A percentile compares a stretch with the other conserved stretches of the same genome.
Evolutionary conservation across 108 stramenopile species (phyloP).

Genomic region (Nitzschia sp.): DNA sequence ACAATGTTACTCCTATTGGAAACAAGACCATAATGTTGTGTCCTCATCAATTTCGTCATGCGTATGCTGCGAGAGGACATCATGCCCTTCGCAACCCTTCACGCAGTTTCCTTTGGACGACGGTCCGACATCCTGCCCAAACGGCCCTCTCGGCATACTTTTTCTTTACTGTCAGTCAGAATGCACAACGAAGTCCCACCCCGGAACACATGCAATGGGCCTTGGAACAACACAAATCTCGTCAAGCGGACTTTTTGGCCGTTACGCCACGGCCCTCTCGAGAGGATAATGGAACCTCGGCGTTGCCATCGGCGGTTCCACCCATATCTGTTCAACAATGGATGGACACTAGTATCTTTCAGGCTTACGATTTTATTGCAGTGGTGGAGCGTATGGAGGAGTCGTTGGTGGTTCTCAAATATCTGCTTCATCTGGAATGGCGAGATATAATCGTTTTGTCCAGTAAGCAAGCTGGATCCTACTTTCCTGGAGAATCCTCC

Average conservation of each 20-base stretch:
- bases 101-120: slow-evolving; percentile 40
- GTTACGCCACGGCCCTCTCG: not conserved
- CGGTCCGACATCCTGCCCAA: slow-evolving; percentile 42
- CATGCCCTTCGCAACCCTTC: slow-evolving; percentile 7
- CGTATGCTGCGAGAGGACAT: not conserved
- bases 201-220: slow-evolving; percentile 14
- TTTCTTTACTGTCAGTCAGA: slow-evolving; percentile 37
- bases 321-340: not conserved
- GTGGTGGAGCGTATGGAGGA: slow-evolving; percentile 49
- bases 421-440: slow-evolving; percentile 9
- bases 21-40: not conserved
- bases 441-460: slow-evolving; percentile 3
- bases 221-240: slow-evolving; percentile 9
- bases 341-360: slow-evolving; percentile 15
- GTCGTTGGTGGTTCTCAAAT: slow-evolving; percentile 36
- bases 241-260: slow-evolving; percentile 9
- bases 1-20: not conserved
- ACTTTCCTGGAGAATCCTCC: not conserved
- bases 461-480: slow-evolving; percentile 10
- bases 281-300: not conserved
- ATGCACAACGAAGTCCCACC: not conserved
- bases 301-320: not conserved
- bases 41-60: slow-evolving; percentile 4
- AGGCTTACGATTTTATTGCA: slow-evolving; percentile 45
- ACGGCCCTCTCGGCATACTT: slow-evolving; percentile 39